phyloP scores from a whole-genome alignment of 371 early-diverging fungal species.

The Rhizopus microsporus region DNA sequence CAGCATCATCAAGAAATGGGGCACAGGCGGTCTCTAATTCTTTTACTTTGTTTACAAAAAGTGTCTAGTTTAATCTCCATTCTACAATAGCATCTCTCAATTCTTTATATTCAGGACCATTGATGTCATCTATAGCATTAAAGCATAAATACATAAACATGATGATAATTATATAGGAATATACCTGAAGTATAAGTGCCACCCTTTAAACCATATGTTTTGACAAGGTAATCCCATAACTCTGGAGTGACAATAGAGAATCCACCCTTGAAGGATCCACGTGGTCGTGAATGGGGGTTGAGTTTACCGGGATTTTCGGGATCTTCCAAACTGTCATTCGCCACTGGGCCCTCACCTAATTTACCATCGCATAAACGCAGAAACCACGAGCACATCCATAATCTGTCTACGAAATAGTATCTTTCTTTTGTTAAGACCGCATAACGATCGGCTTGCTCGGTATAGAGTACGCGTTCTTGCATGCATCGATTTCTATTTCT shows the following conservation, averaged over 20 bases:
- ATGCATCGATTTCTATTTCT: slow-evolving; percentile 37
- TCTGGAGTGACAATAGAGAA: slow-evolving; percentile 45
- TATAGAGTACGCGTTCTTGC: slow-evolving; percentile 36
- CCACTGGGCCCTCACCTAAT: slow-evolving; percentile 35
- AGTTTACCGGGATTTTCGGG: slow-evolving; percentile 26
- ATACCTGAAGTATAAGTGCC: slow-evolving; percentile 36
- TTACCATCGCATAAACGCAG: slow-evolving; percentile 51
- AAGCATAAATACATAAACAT: neutral
- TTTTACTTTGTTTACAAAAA: neutral
- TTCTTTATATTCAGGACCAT: slow-evolving; percentile 36
- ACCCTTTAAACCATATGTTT: slow-evolving; percentile 43
- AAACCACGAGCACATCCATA: slow-evolving; percentile 51
- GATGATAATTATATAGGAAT: neutral
- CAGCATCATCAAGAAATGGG: slow-evolving; percentile 59
- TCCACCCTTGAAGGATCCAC: slow-evolving; percentile 38
- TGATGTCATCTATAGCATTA: slow-evolving; percentile 28
- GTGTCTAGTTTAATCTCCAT: slow-evolving; percentile 37
- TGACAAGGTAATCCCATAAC: slow-evolving; percentile 45
- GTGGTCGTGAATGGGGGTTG: slow-evolving; percentile 36
- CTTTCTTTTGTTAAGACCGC: slow-evolving; percentile 20
- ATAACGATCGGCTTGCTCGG: slow-evolving; percentile 33
- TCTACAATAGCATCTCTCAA: slow-evolving; percentile 34
- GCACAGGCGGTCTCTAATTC: slow-evolving; percentile 12
- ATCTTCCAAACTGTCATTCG: slow-evolving; percentile 35
- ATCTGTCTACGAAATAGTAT: slow-evolving; percentile 45